Evolutionary conservation across 108 stramenopile genomes (phyloP).

Genomic region (Pseudonitzschia pungens): DNA sequence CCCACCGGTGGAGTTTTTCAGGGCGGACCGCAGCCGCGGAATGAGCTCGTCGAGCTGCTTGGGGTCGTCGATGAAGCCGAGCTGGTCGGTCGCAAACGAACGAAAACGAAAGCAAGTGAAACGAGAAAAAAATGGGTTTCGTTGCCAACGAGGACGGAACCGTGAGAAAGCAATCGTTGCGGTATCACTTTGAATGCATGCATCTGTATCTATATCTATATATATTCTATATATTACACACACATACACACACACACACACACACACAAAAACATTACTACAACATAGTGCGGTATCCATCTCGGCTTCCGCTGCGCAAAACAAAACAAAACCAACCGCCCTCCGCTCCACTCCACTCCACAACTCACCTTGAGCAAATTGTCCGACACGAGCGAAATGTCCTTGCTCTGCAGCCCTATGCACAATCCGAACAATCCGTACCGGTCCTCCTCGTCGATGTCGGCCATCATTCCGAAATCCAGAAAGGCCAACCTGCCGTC

Average conservation of each 20-base stretch:
- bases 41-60: slow-evolving; percentile 79
- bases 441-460: slow-evolving; percentile 87
- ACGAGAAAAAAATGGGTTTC: too few relatives aligned
- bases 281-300: too few relatives aligned
- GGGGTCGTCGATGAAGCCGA: slow-evolving; percentile 85
- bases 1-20: slow-evolving; percentile 80
- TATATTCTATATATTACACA: too few relatives aligned
- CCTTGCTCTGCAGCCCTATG: slow-evolving; percentile 87
- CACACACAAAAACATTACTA: too few relatives aligned
- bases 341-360: too few relatives aligned
- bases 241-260: too few relatives aligned
- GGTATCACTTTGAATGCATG: not conserved
- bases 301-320: too few relatives aligned
- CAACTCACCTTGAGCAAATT: slow-evolving; percentile 81
- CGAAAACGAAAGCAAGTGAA: not conserved
- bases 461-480: slow-evolving; percentile 96
- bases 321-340: too few relatives aligned
- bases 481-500: slow-evolving; percentile 79
- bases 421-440: slow-evolving; percentile 90
- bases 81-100: slow-evolving; percentile 30
- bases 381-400: slow-evolving; percentile 77
- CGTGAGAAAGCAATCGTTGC: too few relatives aligned
- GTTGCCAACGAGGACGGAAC: too few relatives aligned
- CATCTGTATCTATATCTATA: too few relatives aligned
- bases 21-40: slow-evolving; percentile 74